Base-by-base conservation (phyloP, 352 stramenopile genomes). In the Pythium scleroteichum region DNA sequence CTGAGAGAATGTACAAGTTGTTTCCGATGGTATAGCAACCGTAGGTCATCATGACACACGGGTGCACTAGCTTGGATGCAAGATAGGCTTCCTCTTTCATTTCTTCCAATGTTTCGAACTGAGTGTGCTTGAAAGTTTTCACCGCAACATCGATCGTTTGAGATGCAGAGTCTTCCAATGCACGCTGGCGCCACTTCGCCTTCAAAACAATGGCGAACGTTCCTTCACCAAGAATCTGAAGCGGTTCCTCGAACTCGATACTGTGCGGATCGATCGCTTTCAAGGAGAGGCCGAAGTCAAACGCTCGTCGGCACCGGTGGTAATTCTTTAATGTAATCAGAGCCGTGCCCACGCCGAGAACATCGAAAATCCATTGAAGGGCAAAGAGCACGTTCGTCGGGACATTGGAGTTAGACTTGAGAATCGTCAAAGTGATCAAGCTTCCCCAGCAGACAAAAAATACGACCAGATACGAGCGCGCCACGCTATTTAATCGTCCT, bases 41-140 rank as follows among this genome's bases (percentile, higher is more conserved):
- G 27, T 93, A 93, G 13, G 83, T 93, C 69, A 87, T 85, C 83
- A 93, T 93, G 23, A 93, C 79, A 52, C 81, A 90, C 19, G 81
- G 83, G 24, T 93, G 83, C 24, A 91, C 70, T 26, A 93, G 56
- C 53, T 88, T 87, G 7, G 81, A 93, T 32, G 83, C 87, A 24
- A 93, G 52, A 39, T 93, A 91, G 3, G 83, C 83, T 59, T 93
- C 83, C 51, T 93, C 83, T 51, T 93, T 90, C 59, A 91, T 85
- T 49, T 88, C 75, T 49, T 93, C 82, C 20, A 93, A 62, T 9
- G 75, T 86, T 54, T 90, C 81, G 22, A 90, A 87, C 45, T 88
- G 77, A 4, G 75, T 83, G 51, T 92, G 75, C 56, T 88, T 89
- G 68, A 91, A 93, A 8, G 81, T 90, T 70, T 93, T 93, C 14